phyloP scores from a whole-genome alignment of 2,329 filamentous ascomycete species.

The Didymella pomorum region DNA sequence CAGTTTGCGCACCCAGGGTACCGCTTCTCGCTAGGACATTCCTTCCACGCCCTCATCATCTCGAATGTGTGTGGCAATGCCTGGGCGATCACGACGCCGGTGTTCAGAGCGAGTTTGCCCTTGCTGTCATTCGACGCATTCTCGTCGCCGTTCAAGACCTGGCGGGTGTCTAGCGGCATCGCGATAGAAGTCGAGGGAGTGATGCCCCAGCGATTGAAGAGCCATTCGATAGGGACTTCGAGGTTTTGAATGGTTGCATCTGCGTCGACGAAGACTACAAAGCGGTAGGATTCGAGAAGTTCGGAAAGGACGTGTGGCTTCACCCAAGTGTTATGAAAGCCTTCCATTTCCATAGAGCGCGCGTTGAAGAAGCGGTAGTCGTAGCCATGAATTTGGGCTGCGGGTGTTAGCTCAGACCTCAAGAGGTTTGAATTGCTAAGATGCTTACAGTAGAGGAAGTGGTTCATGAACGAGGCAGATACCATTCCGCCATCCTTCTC shows the following conservation, averaged over 20 bases:
- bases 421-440: background rate
- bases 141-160: constrained; percentile 22
- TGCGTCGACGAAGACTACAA: constrained; percentile 57
- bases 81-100: constrained; percentile 53
- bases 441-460: constrained; percentile 48
- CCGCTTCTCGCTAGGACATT: constrained; percentile 37
- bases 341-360: constrained; percentile 35
- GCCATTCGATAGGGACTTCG: constrained; percentile 58
- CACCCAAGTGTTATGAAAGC: constrained; percentile 54
- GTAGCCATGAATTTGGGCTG: constrained; percentile 53
- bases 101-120: constrained; percentile 49
- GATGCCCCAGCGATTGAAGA: constrained; percentile 59
- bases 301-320: constrained; percentile 53
- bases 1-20: constrained; percentile 41
- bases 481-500: constrained; percentile 38
- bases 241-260: constrained; percentile 55
- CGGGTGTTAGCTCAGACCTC: background rate
- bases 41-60: constrained; percentile 44
- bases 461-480: constrained; percentile 52
- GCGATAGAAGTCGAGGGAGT: constrained; percentile 52
- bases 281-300: constrained; percentile 52
- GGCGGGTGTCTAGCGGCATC: constrained; percentile 50
- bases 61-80: constrained; percentile 35
- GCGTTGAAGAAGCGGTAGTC: constrained; percentile 57
- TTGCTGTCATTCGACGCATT: constrained; percentile 48